These are phyloP conservation scores for Trichoderma sp. DNA, from an alignment of 2,329 filamentous ascomycete genomes.

Conservation along the genomic window DNA sequence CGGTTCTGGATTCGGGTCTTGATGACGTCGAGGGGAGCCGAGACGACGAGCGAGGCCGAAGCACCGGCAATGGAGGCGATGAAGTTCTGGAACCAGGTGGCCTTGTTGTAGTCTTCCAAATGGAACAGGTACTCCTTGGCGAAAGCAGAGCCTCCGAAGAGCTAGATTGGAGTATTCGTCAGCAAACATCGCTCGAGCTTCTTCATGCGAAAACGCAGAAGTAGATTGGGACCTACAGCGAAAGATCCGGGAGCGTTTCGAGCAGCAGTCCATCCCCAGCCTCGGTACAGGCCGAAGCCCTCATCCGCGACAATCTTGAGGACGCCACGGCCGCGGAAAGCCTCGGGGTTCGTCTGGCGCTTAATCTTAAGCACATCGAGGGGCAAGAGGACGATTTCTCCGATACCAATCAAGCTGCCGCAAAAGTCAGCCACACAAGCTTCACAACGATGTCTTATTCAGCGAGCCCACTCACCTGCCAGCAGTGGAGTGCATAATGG, in stretches of 20 bases:
- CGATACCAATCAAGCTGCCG: conserved; percentile 83
- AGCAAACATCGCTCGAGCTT: neutral
- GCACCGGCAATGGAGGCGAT: conserved; percentile 93
- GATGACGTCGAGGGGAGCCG: conserved; percentile 94
- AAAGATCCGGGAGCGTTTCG: conserved; percentile 97
- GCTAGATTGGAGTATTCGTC: conserved; percentile 45
- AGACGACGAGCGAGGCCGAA: conserved; percentile 90
- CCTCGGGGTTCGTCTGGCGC: conserved; percentile 97
- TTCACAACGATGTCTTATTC: neutral
- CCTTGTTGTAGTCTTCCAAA: conserved; percentile 91
- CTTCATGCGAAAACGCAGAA: neutral
- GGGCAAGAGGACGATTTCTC: conserved; percentile 91
- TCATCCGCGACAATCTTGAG: conserved; percentile 89
- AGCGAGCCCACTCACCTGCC: conserved; percentile 59
- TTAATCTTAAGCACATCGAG: conserved; percentile 99
- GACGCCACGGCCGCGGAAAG: conserved; percentile 90
- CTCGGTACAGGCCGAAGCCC: conserved; percentile 91
- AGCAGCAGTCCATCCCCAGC: conserved; percentile 96
- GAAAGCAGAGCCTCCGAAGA: conserved; percentile 95
- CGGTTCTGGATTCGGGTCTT: conserved; percentile 98
- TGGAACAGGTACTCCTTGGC: conserved; percentile 95
- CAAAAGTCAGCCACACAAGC: neutral
- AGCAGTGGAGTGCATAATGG: conserved; percentile 94
- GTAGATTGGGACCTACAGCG: conserved; percentile 58
- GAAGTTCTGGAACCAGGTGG: conserved; percentile 94